phyloP scores from a whole-genome alignment of 345 rosid species.

The Streptanthus diversifolius region DNA sequence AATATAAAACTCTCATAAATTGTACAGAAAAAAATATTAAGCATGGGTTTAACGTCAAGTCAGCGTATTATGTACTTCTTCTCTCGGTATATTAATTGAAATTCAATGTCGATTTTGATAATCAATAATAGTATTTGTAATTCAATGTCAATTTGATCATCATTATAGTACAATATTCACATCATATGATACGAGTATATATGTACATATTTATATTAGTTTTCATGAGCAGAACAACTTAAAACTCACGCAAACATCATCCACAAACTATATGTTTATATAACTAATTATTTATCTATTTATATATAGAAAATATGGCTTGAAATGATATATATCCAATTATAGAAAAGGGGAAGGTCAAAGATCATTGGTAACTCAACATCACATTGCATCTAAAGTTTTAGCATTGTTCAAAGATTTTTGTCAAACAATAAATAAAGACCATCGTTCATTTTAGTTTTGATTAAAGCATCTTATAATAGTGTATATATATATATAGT shows the following conservation, averaged over 20 bases:
- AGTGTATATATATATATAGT: not conserved
- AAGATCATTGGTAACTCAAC: slow-evolving; percentile 26
- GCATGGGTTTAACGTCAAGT: slow-evolving; percentile 18
- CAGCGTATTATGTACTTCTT: slow-evolving; percentile 11
- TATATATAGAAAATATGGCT: not conserved
- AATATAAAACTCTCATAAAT: not conserved
- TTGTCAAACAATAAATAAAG: slow-evolving; percentile 1
- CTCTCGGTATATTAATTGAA: not conserved
- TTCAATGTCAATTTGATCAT: not conserved
- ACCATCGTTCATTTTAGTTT: not conserved
- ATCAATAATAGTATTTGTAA: not conserved
- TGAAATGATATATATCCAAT: not conserved
- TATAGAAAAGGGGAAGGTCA: slow-evolving; percentile 20
- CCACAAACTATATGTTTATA: not conserved
- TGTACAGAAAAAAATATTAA: not conserved
- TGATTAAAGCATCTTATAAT: slow-evolving; percentile 14
- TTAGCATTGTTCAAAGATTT: slow-evolving; percentile 8
- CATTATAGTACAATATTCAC: not conserved
- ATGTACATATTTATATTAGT: not conserved
- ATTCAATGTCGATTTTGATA: not conserved
- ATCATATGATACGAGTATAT: not conserved
- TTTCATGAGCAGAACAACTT: not conserved
- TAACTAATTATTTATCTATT: not conserved
- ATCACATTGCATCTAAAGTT: slow-evolving; percentile 21
- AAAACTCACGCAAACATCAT: slow-evolving; percentile 12